Base-by-base conservation (phyloP, 2,329 filamentous ascomycete species). In the Colletotrichum gloeosporioides region DNA sequence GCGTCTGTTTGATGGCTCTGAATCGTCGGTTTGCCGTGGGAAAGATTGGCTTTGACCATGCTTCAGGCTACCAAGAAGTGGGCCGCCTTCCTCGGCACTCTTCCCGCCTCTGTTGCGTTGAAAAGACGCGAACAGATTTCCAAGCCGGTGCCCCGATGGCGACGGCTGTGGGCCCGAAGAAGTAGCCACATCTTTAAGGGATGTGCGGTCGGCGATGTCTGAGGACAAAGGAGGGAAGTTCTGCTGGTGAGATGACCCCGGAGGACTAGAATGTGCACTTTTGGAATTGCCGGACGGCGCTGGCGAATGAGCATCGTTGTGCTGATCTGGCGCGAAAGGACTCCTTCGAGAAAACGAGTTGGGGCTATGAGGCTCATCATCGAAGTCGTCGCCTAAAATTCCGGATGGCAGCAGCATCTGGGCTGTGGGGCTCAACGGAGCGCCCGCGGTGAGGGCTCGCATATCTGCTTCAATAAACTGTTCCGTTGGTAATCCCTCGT, bases 41-140 rank as follows among this genome's bases (percentile, higher is more conserved):
- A 97, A 92, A 0, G 95, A 96, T 81, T 95, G 94, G 80, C 94
- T 96, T 82, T 96, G 94, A 0, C 91, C 90, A 34, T 91, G 85
- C 81, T 95, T 95, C 16, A 96, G 86, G 25, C 90, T 92, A 1
- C 95, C 95, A 9, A 96, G 84, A 2, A 90, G 87, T 8, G 93
- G 93, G 1, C 93, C 92, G 34, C 92, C 89, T 10, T 91, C 89
- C 8, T 80, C 80, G 2, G 84, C 82, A 53, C 84, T 83, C 83
- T 95, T 95, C 7, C 90, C 87, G 31, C 90, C 89, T 71, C 90
- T 89, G 59, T 91, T 92, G 66, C 93, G 91, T 71, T 93, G 88
- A 79, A 90, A 92, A 67, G 87, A 88, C 68, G 94, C 92, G 34
- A 95, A 83, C 5, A 93, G 83, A 83, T 88, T 85, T 80, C 89